These are phyloP conservation scores for Hemileccinum rubropunctum DNA, from an alignment of 768 basidiomycete genomes.

Conservation along the genomic window DNA sequence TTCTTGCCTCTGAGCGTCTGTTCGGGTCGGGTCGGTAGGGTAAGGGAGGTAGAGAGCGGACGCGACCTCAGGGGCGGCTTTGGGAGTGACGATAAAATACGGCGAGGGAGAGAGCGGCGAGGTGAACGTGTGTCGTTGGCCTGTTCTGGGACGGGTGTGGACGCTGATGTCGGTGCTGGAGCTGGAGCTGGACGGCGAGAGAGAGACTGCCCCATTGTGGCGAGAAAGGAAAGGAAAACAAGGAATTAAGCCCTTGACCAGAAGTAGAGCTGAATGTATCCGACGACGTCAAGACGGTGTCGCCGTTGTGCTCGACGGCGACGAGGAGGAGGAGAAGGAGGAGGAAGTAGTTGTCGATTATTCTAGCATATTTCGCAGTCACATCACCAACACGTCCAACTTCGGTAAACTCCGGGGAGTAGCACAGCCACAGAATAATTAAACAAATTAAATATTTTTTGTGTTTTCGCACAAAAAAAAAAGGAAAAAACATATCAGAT, in stretches of 20 bases:
- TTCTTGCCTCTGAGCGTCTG: constrained; percentile 30
- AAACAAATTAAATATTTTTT: constrained; percentile 8
- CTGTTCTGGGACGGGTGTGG: constrained; percentile 10
- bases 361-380: constrained; percentile 26
- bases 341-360: constrained; percentile 25
- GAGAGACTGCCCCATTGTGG: constrained; percentile 31
- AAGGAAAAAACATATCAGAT: not conserved
- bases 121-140: not conserved
- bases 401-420: constrained; percentile 18
- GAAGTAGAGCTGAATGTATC: not conserved
- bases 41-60: constrained; percentile 7
- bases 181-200: constrained; percentile 23
- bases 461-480: not conserved
- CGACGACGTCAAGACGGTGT: constrained; percentile 8
- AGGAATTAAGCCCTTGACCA: not conserved
- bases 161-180: constrained; percentile 4
- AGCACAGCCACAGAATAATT: constrained; percentile 19
- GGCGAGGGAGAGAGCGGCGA: constrained; percentile 31
- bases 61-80: constrained; percentile 21
- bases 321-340: not conserved
- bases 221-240: not conserved
- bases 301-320: constrained; percentile 10
- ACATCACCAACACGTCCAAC: constrained; percentile 21
- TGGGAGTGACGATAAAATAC: constrained; percentile 33
- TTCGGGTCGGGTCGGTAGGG: constrained; percentile 22